These are phyloP conservation scores for Purpureocillium takamizusanense DNA, from an alignment of 2,329 filamentous ascomycete species.

Conservation along the genomic window DNA sequence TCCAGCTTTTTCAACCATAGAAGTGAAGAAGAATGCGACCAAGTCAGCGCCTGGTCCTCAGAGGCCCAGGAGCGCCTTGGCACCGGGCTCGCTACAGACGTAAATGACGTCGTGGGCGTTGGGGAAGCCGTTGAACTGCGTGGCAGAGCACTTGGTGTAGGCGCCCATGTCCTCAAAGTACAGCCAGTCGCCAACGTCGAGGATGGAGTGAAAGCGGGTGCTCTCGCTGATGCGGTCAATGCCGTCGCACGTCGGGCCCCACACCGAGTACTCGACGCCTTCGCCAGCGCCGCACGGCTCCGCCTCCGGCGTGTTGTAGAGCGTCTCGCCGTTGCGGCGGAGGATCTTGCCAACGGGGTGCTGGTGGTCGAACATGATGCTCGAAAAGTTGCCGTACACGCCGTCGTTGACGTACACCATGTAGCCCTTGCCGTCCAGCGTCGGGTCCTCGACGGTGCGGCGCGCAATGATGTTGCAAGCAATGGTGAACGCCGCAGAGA, in stretches of 20 bases:
- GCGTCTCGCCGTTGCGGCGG: slow-evolving; percentile 46
- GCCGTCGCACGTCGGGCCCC: slow-evolving; percentile 96
- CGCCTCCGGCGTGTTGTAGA: slow-evolving; percentile 48
- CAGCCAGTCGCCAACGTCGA: slow-evolving; percentile 94
- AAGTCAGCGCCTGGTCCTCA: not conserved
- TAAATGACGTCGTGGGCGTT: slow-evolving; percentile 91
- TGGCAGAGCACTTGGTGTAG: slow-evolving; percentile 97
- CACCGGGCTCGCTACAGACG: slow-evolving; percentile 87
- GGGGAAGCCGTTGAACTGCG: slow-evolving; percentile 93
- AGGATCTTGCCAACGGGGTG: slow-evolving; percentile 78
- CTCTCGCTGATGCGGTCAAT: slow-evolving; percentile 89
- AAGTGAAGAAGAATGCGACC: too few relatives aligned
- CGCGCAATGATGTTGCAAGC: slow-evolving; percentile 95
- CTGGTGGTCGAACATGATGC: slow-evolving; percentile 99
- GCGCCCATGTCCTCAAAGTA: slow-evolving; percentile 99
- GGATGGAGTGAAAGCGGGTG: slow-evolving; percentile 63
- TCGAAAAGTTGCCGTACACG: slow-evolving; percentile 96
- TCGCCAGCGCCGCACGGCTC: slow-evolving; percentile 34
- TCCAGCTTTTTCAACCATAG: too few relatives aligned
- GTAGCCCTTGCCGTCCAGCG: slow-evolving; percentile 61
- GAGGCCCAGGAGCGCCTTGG: slow-evolving; percentile 55
- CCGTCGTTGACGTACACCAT: slow-evolving; percentile 98
- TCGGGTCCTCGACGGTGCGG: slow-evolving; percentile 71
- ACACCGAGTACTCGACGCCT: slow-evolving; percentile 82
- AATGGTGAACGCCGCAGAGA: slow-evolving; percentile 84